A percentile compares a stretch with the other conserved stretches of the same genome.
These are phyloP conservation scores for Nakazawaea pomicola DNA, from an alignment of 805 yeast species.

Conservation along the genomic window DNA sequence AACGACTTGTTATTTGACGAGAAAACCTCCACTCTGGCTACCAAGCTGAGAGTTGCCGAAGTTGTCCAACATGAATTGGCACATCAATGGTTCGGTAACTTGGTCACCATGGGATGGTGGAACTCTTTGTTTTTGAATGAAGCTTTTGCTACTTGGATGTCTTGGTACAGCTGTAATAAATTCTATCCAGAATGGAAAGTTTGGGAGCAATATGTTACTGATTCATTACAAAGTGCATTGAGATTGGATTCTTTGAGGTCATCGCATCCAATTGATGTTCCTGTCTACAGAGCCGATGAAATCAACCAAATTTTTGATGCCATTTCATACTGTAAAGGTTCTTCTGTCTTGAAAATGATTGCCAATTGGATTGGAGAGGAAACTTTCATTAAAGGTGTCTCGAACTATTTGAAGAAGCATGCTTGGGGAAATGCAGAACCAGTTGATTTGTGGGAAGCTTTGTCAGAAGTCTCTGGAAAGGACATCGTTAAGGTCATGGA, in stretches of 20 bases:
- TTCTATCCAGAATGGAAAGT: slow-evolving; percentile 84
- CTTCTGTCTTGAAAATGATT: slow-evolving; percentile 74
- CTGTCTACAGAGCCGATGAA: slow-evolving; percentile 72
- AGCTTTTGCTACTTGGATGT: slow-evolving; percentile 90
- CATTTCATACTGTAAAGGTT: slow-evolving; percentile 78
- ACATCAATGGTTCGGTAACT: slow-evolving; percentile 89
- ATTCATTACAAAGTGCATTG: slow-evolving; percentile 70
- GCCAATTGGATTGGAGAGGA: slow-evolving; percentile 78
- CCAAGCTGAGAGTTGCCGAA: slow-evolving; percentile 74
- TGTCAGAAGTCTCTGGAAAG: slow-evolving; percentile 64
- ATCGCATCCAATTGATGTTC: slow-evolving; percentile 83
- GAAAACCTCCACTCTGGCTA: slow-evolving; percentile 55
- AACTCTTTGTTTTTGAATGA: slow-evolving; percentile 86
- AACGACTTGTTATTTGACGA: slow-evolving; percentile 72
- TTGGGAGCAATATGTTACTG: slow-evolving; percentile 79
- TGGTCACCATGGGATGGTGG: slow-evolving; percentile 93
- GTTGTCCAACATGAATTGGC: slow-evolving; percentile 88
- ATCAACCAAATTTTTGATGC: slow-evolving; percentile 84
- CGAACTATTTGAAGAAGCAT: slow-evolving; percentile 69
- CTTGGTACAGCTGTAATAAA: slow-evolving; percentile 76
- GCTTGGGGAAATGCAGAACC: slow-evolving; percentile 76
- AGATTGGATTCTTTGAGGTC: slow-evolving; percentile 73
- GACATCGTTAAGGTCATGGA: slow-evolving; percentile 72
- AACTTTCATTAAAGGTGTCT: slow-evolving; percentile 71
- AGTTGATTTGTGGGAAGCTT: slow-evolving; percentile 70